These are phyloP conservation scores for Biscogniauxia sp. DNA, from an alignment of 2,329 filamentous ascomycete species.

Conservation along the genomic window DNA sequence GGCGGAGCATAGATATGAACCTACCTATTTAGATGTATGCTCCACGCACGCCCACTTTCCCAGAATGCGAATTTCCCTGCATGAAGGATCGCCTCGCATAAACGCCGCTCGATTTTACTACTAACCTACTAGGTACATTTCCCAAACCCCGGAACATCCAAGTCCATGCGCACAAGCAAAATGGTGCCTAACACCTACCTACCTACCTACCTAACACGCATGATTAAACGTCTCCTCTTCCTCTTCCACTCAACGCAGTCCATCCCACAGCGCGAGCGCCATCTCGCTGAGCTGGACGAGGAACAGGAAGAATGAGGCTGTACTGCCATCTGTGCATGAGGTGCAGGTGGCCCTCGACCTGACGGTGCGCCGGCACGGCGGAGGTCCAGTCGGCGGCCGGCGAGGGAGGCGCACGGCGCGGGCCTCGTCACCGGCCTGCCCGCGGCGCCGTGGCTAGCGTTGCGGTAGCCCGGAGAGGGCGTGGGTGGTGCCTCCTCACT, in stretches of 20 bases:
- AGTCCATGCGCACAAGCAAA: too few relatives aligned
- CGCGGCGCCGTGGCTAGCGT: constrained; percentile 42
- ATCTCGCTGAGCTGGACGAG: constrained; percentile 25
- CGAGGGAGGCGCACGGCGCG: constrained; percentile 21
- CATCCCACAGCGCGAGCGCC: constrained; percentile 21
- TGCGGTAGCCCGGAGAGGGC: constrained; percentile 31
- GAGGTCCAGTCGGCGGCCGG: constrained; percentile 39
- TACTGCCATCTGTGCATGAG: constrained; percentile 38
- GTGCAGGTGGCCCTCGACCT: constrained; percentile 27
- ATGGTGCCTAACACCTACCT: not conserved
- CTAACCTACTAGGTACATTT: too few relatives aligned
- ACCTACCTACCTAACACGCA: too few relatives aligned
- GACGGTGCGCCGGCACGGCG: constrained; percentile 30
- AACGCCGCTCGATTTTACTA: too few relatives aligned
- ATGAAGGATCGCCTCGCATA: too few relatives aligned
- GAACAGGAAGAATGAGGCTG: constrained; percentile 35
- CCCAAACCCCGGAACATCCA: too few relatives aligned
- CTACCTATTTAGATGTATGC: too few relatives aligned
- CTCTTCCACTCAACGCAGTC: constrained; percentile 16
- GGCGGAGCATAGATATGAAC: too few relatives aligned
- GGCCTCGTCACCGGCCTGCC: constrained; percentile 33
- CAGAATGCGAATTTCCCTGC: too few relatives aligned
- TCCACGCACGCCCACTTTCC: too few relatives aligned
- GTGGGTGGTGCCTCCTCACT: constrained; percentile 23
- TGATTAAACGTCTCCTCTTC: constrained; percentile 2